Percentiles rank a stretch among this genome's conserved stretches.
Evolutionary conservation across 306 rosid species (phyloP).

Genomic region (Senna siamea): DNA sequence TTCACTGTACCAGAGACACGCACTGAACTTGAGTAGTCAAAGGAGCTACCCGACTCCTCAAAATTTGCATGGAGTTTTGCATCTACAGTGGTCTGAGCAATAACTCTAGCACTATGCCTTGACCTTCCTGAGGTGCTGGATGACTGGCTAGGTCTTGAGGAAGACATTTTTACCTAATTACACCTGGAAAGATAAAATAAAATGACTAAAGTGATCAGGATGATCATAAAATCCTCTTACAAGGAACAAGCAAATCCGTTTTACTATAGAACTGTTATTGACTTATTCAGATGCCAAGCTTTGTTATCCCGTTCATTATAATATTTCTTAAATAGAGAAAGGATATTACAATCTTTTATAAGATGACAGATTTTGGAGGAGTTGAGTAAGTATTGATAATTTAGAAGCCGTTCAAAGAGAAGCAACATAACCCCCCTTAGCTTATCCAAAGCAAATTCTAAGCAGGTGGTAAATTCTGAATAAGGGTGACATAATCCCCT

Average conservation of each 20-base stretch:
- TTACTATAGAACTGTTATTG: constrained; percentile 14
- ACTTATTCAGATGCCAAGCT: constrained; percentile 11
- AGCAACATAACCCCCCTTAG: constrained; percentile 3
- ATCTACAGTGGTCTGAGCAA: constrained; percentile 77
- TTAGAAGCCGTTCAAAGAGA: constrained; percentile 20
- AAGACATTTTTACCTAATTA: constrained; percentile 59
- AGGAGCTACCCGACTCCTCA: constrained; percentile 69
- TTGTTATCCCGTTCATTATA: no score
- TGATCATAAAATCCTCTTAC: neutral
- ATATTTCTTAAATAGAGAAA: constrained; percentile 26
- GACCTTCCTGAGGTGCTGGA: constrained; percentile 64
- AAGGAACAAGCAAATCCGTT: constrained; percentile 4
- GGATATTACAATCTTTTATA: neutral
- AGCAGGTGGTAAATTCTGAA: neutral
- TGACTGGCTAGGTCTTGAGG: constrained; percentile 64
- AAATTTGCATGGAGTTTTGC: constrained; percentile 75
- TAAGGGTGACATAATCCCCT: neutral
- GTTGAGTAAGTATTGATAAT: constrained; percentile 19
- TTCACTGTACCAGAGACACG: constrained; percentile 45
- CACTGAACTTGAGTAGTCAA: constrained; percentile 73
- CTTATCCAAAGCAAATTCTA: no score
- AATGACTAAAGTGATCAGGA: neutral
- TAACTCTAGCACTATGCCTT: constrained; percentile 60
- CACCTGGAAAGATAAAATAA: constrained; percentile 10
- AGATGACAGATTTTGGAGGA: constrained; percentile 30